Evolutionary conservation across 192 early-diverging fungal genomes (phyloP).

Genomic region (Coemansia sp.): DNA sequence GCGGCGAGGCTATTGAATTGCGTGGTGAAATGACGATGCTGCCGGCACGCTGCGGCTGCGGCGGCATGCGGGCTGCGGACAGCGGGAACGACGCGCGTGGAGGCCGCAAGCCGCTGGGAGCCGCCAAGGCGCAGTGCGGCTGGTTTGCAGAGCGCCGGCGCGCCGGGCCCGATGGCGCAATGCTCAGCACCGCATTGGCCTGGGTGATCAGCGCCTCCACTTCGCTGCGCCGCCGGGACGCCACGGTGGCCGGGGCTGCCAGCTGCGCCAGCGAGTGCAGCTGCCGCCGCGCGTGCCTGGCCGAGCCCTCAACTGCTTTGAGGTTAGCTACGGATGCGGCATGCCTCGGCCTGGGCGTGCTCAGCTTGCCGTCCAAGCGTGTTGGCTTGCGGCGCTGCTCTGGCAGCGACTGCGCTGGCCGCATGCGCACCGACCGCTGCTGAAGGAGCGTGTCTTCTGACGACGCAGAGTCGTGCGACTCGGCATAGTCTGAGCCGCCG

Average conservation of each 20-base stretch:
- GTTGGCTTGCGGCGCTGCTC: slow-evolving; percentile 10
- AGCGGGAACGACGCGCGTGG: slow-evolving; percentile 44
- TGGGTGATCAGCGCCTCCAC: slow-evolving; percentile 44
- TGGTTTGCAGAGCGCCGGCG: not conserved
- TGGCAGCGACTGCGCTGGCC: slow-evolving; percentile 3
- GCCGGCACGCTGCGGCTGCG: not conserved
- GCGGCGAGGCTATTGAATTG: slow-evolving; percentile 7
- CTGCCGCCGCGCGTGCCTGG: not conserved
- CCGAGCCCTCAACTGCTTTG: not conserved
- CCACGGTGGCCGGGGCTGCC: slow-evolving; percentile 7
- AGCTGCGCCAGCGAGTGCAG: slow-evolving; percentile 16
- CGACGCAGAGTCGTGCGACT: slow-evolving; percentile 10
- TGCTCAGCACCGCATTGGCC: slow-evolving; percentile 43
- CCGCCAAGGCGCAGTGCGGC: not conserved
- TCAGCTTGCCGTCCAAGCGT: not conserved
- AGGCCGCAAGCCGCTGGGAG: slow-evolving; percentile 16
- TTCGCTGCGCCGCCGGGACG: slow-evolving; percentile 35
- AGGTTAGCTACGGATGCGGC: not conserved
- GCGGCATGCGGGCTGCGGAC: not conserved
- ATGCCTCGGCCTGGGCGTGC: slow-evolving; percentile 6
- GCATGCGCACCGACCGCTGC: not conserved
- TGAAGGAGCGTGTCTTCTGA: slow-evolving; percentile 17
- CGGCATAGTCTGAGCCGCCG: slow-evolving; percentile 3
- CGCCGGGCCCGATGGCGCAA: slow-evolving; percentile 1
- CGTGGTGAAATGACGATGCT: slow-evolving; percentile 21